phyloP scores from a whole-genome alignment of 805 yeast genomes.

The Alloascoidea africana region DNA sequence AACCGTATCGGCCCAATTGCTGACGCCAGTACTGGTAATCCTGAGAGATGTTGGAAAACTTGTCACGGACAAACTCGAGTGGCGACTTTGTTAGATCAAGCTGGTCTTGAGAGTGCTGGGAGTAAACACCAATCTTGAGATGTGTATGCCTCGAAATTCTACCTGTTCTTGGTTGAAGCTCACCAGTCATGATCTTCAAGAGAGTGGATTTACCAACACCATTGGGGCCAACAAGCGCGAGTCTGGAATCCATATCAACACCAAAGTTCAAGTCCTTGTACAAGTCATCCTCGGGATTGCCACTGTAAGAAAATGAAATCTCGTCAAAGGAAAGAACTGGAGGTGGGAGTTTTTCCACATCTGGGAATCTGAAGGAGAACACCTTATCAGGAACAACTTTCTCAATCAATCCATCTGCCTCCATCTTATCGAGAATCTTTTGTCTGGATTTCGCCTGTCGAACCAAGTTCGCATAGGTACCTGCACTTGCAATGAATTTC shows the following conservation, averaged over 20 bases:
- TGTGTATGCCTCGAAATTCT: slow-evolving; percentile 96
- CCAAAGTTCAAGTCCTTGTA: slow-evolving; percentile 90
- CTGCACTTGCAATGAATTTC: slow-evolving; percentile 98
- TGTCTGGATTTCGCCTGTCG: slow-evolving; percentile 98
- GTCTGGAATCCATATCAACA: slow-evolving; percentile 98
- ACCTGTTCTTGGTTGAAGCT: slow-evolving; percentile 77
- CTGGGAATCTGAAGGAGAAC: slow-evolving; percentile 87
- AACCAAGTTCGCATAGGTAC: slow-evolving; percentile 98
- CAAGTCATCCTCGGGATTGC: slow-evolving; percentile 68
- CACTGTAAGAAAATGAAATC: slow-evolving; percentile 74
- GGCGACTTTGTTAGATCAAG: slow-evolving; percentile 92
- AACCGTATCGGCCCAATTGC: slow-evolving; percentile 94
- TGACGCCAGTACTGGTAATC: slow-evolving; percentile 95
- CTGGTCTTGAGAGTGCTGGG: slow-evolving; percentile 98
- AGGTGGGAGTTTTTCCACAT: slow-evolving; percentile 94
- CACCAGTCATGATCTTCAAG: slow-evolving; percentile 94
- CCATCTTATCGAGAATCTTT: slow-evolving; percentile 99
- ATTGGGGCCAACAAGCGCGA: slow-evolving; percentile 96
- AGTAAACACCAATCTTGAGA: slow-evolving; percentile 94
- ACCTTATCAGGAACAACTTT: slow-evolving; percentile 89
- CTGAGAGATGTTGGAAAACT: slow-evolving; percentile 79
- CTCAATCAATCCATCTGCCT: slow-evolving; percentile 90
- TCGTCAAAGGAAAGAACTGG: slow-evolving; percentile 96
- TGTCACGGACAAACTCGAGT: slow-evolving; percentile 92
- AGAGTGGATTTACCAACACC: slow-evolving; percentile 98